Base-by-base conservation (phyloP, 306 rosid genomes). In the Cicer bijugum region DNA sequence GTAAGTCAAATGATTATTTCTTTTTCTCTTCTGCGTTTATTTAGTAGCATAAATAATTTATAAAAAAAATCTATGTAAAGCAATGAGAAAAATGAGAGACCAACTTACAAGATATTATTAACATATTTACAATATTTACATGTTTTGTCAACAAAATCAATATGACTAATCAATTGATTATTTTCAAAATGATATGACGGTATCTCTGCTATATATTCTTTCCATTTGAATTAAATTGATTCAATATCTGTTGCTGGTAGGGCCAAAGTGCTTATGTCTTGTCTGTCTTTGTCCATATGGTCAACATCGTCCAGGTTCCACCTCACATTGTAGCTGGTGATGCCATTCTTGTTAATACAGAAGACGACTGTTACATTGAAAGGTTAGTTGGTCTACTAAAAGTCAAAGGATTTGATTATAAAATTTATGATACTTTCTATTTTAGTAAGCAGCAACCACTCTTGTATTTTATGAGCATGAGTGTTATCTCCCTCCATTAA, bases 291-390 rank as follows among this genome's bases (percentile, higher is more conserved):
- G 45, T 59, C 10, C 62, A n/a, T 62, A 15, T 72, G 78, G 23
- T 38, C 15, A 51, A 76, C 12, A 45, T 14, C 70, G 28, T 58
- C 35, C 82, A 94, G 98, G 98, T 91, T 60, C 96, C 97, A 0
- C 77, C 89, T 51, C 97, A 91, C 69, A 75, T 94, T 7, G 66
- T 85, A 40, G 82, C 83, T 6, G 98, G 98, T 55, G 97, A 94
- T 67, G 85, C 91, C 23, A 81, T 94, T 75, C 83, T 89, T 63
- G 83, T 94, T 56, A 88, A 81, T 55, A 88, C 98, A 3, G 91
- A 85, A 79, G 90, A 87, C 1, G 91, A 87, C 83, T 76, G 91
- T 70, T 91, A 91, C 79, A 71, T 94, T n/a, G 92, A 88, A 80
- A 94, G 97, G 98, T 91, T 84, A 68, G 78, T 62, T 74, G 55